A percentile compares a stretch with the other conserved stretches of the same genome.
These are phyloP conservation scores for Cladosporium cucumerinum DNA, from an alignment of 2,329 filamentous ascomycete genomes.

Conservation along the genomic window DNA sequence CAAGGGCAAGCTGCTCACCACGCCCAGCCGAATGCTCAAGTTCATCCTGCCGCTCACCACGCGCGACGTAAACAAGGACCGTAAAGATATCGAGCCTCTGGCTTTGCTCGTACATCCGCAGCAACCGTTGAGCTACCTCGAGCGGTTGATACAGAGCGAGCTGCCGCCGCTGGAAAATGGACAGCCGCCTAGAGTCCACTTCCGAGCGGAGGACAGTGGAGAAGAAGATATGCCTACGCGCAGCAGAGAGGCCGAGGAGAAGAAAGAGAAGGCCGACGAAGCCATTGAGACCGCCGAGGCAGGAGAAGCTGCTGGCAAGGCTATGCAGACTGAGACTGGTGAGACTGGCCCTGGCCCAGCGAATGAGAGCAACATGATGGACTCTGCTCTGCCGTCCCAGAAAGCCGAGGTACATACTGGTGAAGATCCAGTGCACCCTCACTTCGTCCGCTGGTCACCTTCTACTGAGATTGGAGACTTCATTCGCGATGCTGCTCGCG, in stretches of 20 bases:
- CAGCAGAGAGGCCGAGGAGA: conserved; percentile 33
- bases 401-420: conserved; percentile 30
- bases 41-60: conserved; percentile 72
- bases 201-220: conserved; percentile 73
- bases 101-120: conserved; percentile 84
- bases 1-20: conserved; percentile 74
- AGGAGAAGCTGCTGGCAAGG: conserved; percentile 50
- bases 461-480: conserved; percentile 93
- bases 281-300: conserved; percentile 49
- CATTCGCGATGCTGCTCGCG: conserved; percentile 81
- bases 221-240: conserved; percentile 47
- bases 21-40: conserved; percentile 75
- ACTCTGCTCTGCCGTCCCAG: conserved; percentile 38
- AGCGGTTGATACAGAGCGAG: conserved; percentile 84
- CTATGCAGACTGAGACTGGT: conserved; percentile 39
- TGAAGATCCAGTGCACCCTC: conserved; percentile 48
- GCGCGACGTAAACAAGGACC: conserved; percentile 55
- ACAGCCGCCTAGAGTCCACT: conserved; percentile 68
- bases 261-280: conserved; percentile 36
- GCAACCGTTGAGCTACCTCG: conserved; percentile 85
- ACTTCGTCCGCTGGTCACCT: conserved; percentile 83
- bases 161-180: conserved; percentile 64
- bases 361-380: conserved; percentile 17
- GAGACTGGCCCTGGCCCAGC: conserved; percentile 5
- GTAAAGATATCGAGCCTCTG: conserved; percentile 75